Evolutionary conservation across 2,329 filamentous ascomycete genomes (phyloP).

Genomic region (Anthostomella pinea): DNA sequence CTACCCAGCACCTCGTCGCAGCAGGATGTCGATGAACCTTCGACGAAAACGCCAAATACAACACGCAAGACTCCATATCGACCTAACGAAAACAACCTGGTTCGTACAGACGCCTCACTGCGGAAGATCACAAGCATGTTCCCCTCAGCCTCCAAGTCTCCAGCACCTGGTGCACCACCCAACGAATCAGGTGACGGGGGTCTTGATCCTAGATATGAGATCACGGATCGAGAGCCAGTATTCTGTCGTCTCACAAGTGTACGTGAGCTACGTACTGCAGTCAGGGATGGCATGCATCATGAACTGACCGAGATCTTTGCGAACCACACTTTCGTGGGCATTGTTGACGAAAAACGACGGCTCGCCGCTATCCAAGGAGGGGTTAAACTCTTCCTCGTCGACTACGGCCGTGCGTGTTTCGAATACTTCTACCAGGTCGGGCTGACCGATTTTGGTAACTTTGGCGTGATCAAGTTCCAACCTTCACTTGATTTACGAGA

Average conservation of each 20-base stretch:
- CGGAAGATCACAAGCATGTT: constrained; percentile 98
- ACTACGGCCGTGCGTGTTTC: constrained; percentile 82
- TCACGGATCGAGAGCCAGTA: constrained; percentile 64
- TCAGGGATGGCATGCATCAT: constrained; percentile 79
- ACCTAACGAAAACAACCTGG: constrained; percentile 80
- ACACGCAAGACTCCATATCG: constrained; percentile 47
- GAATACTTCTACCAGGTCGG: constrained; percentile 97
- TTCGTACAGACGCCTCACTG: constrained; percentile 82
- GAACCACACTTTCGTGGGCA: constrained; percentile 86
- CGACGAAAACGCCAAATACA: constrained; percentile 33
- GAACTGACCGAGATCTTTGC: constrained; percentile 84
- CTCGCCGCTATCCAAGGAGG: constrained; percentile 92
- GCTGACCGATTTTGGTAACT: constrained; percentile 93
- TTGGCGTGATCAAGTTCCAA: constrained; percentile 77
- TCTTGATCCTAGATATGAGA: constrained; percentile 59
- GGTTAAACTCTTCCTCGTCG: constrained; percentile 86
- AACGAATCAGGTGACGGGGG: constrained; percentile 15
- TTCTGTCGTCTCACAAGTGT: constrained; percentile 78
- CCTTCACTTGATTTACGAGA: constrained; percentile 70
- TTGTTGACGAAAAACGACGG: constrained; percentile 83
- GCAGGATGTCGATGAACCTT: constrained; percentile 25
- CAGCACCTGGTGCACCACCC: constrained; percentile 28
- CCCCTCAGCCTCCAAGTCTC: constrained; percentile 47
- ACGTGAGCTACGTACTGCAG: constrained; percentile 76
- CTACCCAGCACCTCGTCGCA: constrained; percentile 28